Evolutionary conservation across 2,329 filamentous ascomycete genomes (phyloP), one percentile per base, ranked within the genome.

Genomic region (Pseudogymnoascus sp.): DNA sequence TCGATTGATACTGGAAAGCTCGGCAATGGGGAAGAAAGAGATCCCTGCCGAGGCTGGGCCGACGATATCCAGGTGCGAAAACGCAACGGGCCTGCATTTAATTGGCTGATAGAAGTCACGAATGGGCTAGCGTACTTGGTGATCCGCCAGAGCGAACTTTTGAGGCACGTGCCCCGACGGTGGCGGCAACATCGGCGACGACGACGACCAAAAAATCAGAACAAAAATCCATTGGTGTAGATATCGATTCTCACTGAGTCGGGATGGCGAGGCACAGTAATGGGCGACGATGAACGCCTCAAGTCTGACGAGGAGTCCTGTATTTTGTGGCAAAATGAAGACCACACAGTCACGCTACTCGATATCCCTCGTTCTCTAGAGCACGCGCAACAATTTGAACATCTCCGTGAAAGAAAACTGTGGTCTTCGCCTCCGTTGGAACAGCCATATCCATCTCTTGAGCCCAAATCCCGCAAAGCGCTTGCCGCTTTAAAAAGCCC

Each of bases 311-410:
- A 56, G 29, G 17, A 56, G 17, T 21, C n/a, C 7, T 17, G 73
- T 21, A 78, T 88, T 21, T 72, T 88, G 42, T 88, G 82, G 73
- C 78, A 82, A 67, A 85, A 80, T 66, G 68, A 73, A 1, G 75
- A 78, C 56, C 70, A 75, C 59, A 78, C 81, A 53, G 74, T 87
- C 62, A 77, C 84, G 21, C 72, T 91, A 26, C 73, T 92, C 61
- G 89, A 93, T 70, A 83, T 91, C 53, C 88, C 89, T 23, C 77
- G 79, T 17, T 90, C 89, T 1, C 82, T 92, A 40, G 86, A 89
- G 67, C 79, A 84, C 65, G 84, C 83, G 17, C 89, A 92, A 74
- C 79, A 53, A 15, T 53, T 80, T 35, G 59, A 40, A 40, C 9
- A 15, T 42, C 10, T 4, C 9, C 2, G n/a, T 37, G 23, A 60